Evolutionary conservation across 495 filamentous ascomycete genomes (phyloP).

Genomic region (Penicillium waksmanii): DNA sequence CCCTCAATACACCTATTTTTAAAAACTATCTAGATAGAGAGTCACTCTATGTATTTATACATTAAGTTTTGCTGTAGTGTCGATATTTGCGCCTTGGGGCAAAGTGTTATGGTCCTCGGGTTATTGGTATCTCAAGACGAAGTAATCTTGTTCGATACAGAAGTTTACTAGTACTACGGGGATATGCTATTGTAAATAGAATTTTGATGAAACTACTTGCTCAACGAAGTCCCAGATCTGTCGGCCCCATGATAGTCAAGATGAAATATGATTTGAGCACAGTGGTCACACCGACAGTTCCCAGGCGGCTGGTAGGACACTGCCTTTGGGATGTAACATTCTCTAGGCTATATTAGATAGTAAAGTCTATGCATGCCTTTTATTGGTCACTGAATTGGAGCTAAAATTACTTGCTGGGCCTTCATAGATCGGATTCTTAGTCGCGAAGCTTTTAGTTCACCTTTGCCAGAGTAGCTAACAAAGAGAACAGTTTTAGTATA

Average conservation of each 20-base stretch:
- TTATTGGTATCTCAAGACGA: too few relatives aligned
- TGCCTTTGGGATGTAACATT: constrained; percentile 18
- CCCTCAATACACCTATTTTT: background rate
- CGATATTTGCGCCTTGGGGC: background rate
- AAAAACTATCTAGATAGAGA: background rate
- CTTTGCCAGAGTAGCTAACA: constrained; percentile 17
- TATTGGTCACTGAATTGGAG: constrained; percentile 1
- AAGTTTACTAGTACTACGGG: too few relatives aligned
- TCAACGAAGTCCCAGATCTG: background rate
- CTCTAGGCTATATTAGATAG: constrained; percentile 6
- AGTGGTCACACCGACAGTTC: constrained; percentile 8
- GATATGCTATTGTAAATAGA: background rate
- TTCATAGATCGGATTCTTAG: background rate
- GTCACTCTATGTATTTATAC: background rate
- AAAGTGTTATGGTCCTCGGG: background rate
- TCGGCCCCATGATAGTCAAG: background rate
- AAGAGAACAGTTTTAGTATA: constrained; percentile 23
- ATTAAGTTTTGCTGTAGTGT: background rate
- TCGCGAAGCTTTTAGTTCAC: constrained; percentile 5
- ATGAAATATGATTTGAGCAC: background rate
- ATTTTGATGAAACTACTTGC: background rate
- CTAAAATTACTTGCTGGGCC: background rate
- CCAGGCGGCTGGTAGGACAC: constrained; percentile 15
- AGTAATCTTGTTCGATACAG: too few relatives aligned
- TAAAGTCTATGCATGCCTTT: constrained; percentile 8